Evolutionary conservation across 352 stramenopile genomes (phyloP).

Genomic region (Bremia lactucae): DNA sequence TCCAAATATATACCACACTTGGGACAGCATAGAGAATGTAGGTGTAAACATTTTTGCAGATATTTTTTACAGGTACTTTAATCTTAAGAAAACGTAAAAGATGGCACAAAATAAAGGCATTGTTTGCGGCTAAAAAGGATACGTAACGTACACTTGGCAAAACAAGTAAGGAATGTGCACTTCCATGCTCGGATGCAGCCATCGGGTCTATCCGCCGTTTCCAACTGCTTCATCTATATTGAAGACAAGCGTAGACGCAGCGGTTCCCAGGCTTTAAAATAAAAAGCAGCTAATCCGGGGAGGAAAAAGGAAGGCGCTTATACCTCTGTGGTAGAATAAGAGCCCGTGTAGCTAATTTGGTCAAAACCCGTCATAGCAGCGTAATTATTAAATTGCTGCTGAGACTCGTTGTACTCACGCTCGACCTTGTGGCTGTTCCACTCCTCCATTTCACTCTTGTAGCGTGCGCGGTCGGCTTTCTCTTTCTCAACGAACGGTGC

Average conservation of each 20-base stretch:
- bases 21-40: no score
- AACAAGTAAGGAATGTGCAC: conserved; percentile 17
- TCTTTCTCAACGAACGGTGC: conserved; percentile 89
- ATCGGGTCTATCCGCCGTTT: neutral
- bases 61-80: no score
- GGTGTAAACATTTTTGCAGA: no score
- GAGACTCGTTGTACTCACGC: conserved; percentile 72
- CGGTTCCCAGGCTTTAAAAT: no score
- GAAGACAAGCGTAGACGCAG: no score
- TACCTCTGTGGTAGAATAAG: conserved; percentile 63
- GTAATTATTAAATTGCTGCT: conserved; percentile 79
- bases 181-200: conserved; percentile 14
- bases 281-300: conserved; percentile 6
- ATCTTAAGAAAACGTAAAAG: conserved; percentile 1
- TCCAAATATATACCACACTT: no score
- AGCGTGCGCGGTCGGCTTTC: conserved; percentile 82
- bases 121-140: conserved; percentile 18
- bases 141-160: conserved; percentile 27
- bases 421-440: conserved; percentile 83
- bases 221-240: neutral
- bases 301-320: conserved; percentile 11
- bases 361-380: conserved; percentile 72
- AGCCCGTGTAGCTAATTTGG: conserved; percentile 60
- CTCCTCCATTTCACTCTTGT: conserved; percentile 90
- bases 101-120: conserved; percentile 6